Evolutionary conservation across 495 filamentous ascomycete species (phyloP), one percentile per base, ranked within the genome.

Genomic region (Neurospora sp.): DNA sequence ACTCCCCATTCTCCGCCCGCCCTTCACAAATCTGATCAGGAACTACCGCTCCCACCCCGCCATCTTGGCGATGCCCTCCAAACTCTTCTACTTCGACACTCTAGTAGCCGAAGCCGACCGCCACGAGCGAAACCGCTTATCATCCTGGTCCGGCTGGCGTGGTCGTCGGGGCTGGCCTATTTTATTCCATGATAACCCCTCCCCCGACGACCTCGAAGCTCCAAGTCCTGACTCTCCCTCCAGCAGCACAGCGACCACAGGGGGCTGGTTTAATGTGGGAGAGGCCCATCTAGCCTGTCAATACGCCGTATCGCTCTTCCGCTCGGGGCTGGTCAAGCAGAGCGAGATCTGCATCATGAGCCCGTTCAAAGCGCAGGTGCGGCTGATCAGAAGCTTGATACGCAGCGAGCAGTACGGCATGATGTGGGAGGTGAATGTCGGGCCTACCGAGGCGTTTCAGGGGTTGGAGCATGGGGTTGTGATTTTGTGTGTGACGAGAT

Each of bases 11-110:
- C 72, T 82, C 16, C 82, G 82, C 7, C 85, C 87, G 38, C 79
- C 86, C 2, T 89, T 89, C 72, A 78, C 83, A 41, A 87, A 88
- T 69, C 80, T 89, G 0, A 82, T 84, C n/a, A 80, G 84, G n/a
- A 89, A 89, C 75, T 89, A 89, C 75, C 84, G 87, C 68, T 88
- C 86, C 22, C 87, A 89, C 73, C 84, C 86, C 4, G 82, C 87
- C 61, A 88, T 89, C 73, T 76, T 89, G 27, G 84, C 86, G 1
- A 79, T 87, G 17, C 86, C 87, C 7, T 86, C 83, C 8, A 72
- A 79, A 0, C 79, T 88, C 16, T 89, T 88, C 76, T 89, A 89
- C 75, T 65, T 80, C 73, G 83, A 89, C 73, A 89, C 86, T 0
- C 79, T 89, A 3, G 80, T 86, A 10, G 81, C 86, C 0, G 83